Percentiles rank a stretch among this genome's conserved stretches.
Evolutionary conservation across 176 grass and related monocot species (phyloP).

Genomic region (Tillandsia fasciculata): DNA sequence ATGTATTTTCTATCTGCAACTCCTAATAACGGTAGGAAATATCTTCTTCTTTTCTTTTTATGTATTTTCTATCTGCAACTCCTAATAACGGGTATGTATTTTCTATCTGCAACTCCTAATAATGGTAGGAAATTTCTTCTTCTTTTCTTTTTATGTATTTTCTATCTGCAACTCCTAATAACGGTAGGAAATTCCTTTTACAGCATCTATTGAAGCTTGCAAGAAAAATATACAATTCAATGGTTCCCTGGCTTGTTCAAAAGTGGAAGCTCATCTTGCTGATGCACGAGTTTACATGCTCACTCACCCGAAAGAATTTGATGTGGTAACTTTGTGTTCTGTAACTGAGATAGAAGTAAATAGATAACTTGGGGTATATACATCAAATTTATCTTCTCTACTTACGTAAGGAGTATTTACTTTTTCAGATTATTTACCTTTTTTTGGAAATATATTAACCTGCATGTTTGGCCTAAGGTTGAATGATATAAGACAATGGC

Average conservation of each 20-base stretch:
- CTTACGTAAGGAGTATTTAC: too few species aligned
- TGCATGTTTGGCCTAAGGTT: too few species aligned
- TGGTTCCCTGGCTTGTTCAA: constrained; percentile 50
- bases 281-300: constrained; percentile 98
- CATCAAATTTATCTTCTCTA: background rate
- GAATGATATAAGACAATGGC: too few species aligned
- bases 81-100: background rate
- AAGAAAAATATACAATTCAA: constrained; percentile 89
- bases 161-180: background rate
- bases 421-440: too few species aligned
- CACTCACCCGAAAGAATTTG: constrained; percentile 96
- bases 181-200: constrained; percentile 5
- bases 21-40: too few species aligned
- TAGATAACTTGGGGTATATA: background rate
- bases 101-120: too few species aligned
- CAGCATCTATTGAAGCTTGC: constrained; percentile 87
- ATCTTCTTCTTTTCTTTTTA: background rate
- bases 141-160: background rate
- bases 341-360: constrained; percentile 1
- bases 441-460: too few species aligned
- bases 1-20: too few species aligned
- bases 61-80: background rate
- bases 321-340: constrained; percentile 48
- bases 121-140: too few species aligned
- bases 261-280: constrained; percentile 83